Percentiles rank a stretch among this genome's conserved stretches.
Conservation (phyloP, 139 green algal genomes). For the Protoeuglena noctilucae region DNA sequence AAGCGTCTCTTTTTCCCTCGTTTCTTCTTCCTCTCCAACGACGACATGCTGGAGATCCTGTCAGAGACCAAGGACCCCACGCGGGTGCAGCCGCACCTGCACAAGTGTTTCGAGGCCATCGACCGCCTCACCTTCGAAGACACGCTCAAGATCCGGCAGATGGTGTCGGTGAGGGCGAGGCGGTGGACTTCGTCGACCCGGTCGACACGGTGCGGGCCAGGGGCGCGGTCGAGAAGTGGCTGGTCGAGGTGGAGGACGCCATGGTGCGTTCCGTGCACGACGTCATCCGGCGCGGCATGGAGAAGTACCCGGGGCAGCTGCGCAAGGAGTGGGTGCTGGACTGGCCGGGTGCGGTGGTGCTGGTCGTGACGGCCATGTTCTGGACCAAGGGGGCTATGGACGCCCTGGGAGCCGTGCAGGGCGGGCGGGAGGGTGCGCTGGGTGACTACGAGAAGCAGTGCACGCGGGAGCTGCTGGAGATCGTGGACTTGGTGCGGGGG, state of each 20-base stretch:
- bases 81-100: constrained; percentile 35
- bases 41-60: constrained; percentile 38
- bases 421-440: constrained; percentile 9
- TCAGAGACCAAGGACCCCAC: constrained; percentile 26
- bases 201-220: constrained; percentile 30
- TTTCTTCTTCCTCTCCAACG: constrained; percentile 34
- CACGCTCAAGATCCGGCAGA: constrained; percentile 28
- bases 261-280: constrained; percentile 46
- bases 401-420: no score
- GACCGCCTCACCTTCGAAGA: constrained; percentile 29
- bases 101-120: constrained; percentile 41
- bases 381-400: constrained; percentile 18
- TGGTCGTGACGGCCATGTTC: constrained; percentile 22
- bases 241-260: constrained; percentile 35
- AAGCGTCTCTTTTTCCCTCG: constrained; percentile 51
- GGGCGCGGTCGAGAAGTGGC: constrained; percentile 54
- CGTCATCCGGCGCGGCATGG: constrained; percentile 14
- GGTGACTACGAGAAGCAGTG: constrained; percentile 22
- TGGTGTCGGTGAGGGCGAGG: constrained; percentile 40
- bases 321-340: constrained; percentile 35
- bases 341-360: constrained; percentile 31
- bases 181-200: constrained; percentile 25
- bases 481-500: constrained; percentile 16
- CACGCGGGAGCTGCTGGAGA: constrained; percentile 21
- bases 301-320: constrained; percentile 18